Conservation (phyloP, 768 basidiomycete genomes). For the Russula sp. region DNA sequence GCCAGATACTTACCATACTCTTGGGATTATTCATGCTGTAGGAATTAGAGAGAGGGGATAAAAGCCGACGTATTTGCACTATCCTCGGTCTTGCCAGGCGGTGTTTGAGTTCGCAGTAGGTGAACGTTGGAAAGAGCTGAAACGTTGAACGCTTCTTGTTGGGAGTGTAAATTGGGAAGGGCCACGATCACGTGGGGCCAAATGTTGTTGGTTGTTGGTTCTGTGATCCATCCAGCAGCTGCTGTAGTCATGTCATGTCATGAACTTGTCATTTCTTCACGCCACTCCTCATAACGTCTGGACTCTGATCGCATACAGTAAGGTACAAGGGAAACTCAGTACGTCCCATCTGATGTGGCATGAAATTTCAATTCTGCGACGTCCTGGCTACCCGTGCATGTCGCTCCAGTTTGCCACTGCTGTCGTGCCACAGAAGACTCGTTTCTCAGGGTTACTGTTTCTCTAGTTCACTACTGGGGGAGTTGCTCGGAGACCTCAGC, state of each 20-base stretch:
- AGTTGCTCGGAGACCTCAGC: no score
- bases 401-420: not conserved
- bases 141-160: not conserved
- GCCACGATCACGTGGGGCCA: not conserved
- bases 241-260: no score
- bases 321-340: not conserved
- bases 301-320: not conserved
- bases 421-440: not conserved
- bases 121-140: no score
- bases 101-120: no score
- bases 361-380: not conserved
- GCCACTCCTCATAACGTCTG: not conserved
- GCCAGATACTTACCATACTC: constrained; percentile 18
- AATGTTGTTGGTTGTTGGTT: not conserved
- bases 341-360: not conserved
- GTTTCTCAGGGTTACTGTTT: not conserved
- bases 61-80: no score
- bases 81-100: no score
- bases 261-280: no score
- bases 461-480: no score
- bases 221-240: no score
- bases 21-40: constrained; percentile 24
- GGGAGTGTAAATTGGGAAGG: no score
- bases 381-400: not conserved
- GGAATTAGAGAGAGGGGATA: not conserved